These are phyloP conservation scores for Naegleria fowleri DNA, from an alignment of 208 protist genomes.

Conservation along the genomic window DNA sequence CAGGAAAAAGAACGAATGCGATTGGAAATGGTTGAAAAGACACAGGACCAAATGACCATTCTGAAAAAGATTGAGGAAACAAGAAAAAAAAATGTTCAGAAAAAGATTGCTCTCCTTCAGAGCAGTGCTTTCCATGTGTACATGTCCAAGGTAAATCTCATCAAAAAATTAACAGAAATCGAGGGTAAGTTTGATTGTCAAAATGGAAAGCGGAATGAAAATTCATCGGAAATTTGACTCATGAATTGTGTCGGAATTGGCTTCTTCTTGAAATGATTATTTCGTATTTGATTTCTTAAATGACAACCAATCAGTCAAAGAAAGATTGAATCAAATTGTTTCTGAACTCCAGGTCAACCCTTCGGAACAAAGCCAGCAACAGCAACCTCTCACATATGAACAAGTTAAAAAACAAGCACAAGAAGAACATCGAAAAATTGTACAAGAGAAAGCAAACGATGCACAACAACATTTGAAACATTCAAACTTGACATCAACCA, in stretches of 20 bases:
- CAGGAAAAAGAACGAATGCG: neutral
- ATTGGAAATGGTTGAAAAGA: neutral
- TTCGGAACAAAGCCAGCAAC: neutral
- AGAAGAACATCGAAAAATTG: neutral
- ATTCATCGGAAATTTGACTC: no score
- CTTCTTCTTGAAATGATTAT: no score
- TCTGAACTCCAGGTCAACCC: neutral
- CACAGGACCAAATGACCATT: neutral
- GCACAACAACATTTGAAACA: neutral
- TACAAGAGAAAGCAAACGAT: neutral
- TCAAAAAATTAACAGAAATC: conserved; percentile 23
- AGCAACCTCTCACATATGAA: neutral
- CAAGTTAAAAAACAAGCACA: neutral
- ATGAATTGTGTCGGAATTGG: no score
- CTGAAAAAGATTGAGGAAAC: neutral
- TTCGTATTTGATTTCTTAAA: no score
- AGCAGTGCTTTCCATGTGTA: neutral
- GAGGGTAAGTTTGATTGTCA: neutral
- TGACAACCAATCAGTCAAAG: neutral
- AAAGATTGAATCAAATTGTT: neutral
- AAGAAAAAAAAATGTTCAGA: neutral
- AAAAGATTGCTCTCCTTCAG: neutral
- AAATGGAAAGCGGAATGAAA: no score
- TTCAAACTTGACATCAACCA: no score
- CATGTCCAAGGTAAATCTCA: neutral